These are phyloP conservation scores for Aspergillus carbonarius DNA, from an alignment of 2,329 filamentous ascomycete genomes.

Conservation along the genomic window DNA sequence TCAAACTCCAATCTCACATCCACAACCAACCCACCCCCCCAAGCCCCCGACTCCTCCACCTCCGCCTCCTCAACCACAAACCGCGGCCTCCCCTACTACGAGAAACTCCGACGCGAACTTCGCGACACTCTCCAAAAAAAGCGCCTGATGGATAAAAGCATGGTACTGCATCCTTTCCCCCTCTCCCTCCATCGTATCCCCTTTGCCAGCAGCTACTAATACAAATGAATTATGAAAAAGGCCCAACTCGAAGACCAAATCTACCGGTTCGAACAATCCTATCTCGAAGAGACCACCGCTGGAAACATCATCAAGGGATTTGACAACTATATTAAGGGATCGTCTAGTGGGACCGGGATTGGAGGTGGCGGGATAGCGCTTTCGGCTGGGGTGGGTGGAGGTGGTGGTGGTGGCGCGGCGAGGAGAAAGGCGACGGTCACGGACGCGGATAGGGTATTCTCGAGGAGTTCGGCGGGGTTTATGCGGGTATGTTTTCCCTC, in stretches of 20 bases:
- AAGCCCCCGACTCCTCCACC: constrained; percentile 16
- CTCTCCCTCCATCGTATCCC: background rate
- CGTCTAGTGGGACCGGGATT: constrained; percentile 52
- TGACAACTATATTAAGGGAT: constrained; percentile 95
- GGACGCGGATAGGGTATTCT: constrained; percentile 50
- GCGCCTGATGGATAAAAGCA: constrained; percentile 59
- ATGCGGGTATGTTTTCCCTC: constrained; percentile 40
- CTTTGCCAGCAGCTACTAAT: background rate
- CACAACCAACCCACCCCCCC: constrained; percentile 16
- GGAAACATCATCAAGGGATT: constrained; percentile 98
- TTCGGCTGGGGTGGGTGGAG: constrained; percentile 20
- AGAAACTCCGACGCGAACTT: constrained; percentile 67
- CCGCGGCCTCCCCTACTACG: constrained; percentile 65
- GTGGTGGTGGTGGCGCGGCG: constrained; percentile 25
- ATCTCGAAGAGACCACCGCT: constrained; percentile 81
- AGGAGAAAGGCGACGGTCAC: constrained; percentile 47
- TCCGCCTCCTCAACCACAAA: constrained; percentile 23
- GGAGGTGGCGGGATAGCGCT: constrained; percentile 34
- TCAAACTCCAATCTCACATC: constrained; percentile 13
- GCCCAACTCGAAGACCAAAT: constrained; percentile 74
- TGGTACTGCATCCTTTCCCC: constrained; percentile 51
- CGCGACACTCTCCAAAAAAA: constrained; percentile 67
- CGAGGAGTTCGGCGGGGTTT: constrained; percentile 49
- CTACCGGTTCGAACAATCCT: constrained; percentile 76
- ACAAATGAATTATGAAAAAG: constrained; percentile 35